Percentiles rank a stretch among this genome's conserved stretches.
Conservation (phyloP, 495 filamentous ascomycete species). For the Podospora bellae-mahoneyi region DNA sequence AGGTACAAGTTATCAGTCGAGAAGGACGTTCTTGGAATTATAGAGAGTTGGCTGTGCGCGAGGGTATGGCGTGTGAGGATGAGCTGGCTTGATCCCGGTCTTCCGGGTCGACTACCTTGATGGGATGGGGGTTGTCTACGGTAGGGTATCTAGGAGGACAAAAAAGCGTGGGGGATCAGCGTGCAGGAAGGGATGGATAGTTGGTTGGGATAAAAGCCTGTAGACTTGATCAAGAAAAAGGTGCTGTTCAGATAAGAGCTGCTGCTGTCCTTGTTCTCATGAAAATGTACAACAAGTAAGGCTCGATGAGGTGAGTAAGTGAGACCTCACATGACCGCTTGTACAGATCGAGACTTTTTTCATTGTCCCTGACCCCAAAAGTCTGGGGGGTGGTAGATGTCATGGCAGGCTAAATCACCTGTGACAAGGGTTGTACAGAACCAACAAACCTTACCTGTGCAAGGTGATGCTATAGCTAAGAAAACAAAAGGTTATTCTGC, state of each 20-base stretch:
- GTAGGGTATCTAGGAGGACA: not conserved
- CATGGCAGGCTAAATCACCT: not conserved
- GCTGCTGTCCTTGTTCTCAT: not conserved
- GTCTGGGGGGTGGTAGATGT: not conserved
- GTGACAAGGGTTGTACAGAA: not conserved
- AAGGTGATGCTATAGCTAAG: not conserved
- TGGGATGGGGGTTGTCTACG: not conserved
- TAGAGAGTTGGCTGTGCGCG: no score
- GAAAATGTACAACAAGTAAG: not conserved
- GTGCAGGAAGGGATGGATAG: not conserved
- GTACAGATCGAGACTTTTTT: no score
- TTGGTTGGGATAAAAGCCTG: not conserved
- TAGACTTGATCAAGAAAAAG: no score
- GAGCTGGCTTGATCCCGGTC: not conserved
- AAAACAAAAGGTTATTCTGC: not conserved
- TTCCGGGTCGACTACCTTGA: not conserved
- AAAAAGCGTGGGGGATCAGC: not conserved
- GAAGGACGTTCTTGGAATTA: not conserved
- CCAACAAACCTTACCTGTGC: not conserved
- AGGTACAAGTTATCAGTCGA: not conserved
- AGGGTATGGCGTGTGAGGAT: not conserved
- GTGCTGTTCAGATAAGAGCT: no score
- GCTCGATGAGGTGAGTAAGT: not conserved
- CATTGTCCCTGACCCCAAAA: not conserved
- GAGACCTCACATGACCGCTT: not conserved